These are phyloP conservation scores for Cladophialophora psammophila DNA, from an alignment of 2,329 filamentous ascomycete genomes.

Conservation along the genomic window DNA sequence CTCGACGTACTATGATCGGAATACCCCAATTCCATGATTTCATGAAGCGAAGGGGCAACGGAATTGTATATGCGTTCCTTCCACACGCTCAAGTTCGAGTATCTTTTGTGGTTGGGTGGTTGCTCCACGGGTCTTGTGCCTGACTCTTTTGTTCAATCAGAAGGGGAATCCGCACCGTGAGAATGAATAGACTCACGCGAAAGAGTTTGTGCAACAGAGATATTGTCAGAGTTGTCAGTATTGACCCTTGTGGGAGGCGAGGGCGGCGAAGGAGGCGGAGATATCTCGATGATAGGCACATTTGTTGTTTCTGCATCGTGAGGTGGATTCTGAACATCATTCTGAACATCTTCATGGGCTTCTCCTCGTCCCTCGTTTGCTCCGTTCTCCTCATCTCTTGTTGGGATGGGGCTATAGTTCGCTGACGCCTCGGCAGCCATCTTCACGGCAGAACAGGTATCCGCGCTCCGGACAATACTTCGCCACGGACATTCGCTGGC, in stretches of 20 bases:
- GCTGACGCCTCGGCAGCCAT: constrained; percentile 4
- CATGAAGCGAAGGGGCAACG: constrained; percentile 30
- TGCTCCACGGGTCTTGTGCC: constrained; percentile 1
- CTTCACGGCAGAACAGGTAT: background rate
- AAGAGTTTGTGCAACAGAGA: constrained; percentile 17
- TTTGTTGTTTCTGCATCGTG: background rate
- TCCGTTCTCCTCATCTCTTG: constrained; percentile 10
- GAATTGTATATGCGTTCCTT: constrained; percentile 27
- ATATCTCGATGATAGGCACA: constrained; percentile 18
- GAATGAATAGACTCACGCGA: constrained; percentile 4
- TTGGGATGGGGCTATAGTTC: constrained; percentile 10
- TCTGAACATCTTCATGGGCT: background rate
- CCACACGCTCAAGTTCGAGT: constrained; percentile 25
- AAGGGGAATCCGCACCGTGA: background rate
- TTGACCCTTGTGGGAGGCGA: constrained; percentile 4
- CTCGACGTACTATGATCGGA: constrained; percentile 18
- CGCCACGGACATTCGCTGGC: background rate
- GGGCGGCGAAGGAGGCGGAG: constrained; percentile 6
- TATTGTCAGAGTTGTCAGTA: background rate
- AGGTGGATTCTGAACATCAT: background rate
- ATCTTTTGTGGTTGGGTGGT: constrained; percentile 10
- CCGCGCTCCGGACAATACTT: background rate
- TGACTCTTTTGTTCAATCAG: constrained; percentile 21
- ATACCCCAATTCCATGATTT: constrained; percentile 23
- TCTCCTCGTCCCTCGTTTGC: background rate